Base-by-base conservation (phyloP, 1,139 yeast species). In the Yamadazyma sp. region DNA sequence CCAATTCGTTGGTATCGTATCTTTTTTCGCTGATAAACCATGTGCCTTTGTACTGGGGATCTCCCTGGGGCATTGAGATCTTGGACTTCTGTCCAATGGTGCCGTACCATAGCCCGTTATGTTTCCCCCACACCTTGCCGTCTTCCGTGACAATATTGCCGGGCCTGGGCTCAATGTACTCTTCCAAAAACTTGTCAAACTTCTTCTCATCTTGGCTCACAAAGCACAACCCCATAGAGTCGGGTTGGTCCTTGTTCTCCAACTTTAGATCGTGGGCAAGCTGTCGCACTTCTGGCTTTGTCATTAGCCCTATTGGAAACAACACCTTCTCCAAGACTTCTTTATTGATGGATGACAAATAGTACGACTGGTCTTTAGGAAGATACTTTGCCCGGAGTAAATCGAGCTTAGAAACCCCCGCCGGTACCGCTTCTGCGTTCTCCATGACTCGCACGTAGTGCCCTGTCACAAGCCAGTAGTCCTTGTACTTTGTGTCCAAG, bases 161-260 rank as follows among this genome's bases (percentile, higher is more conserved):
- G 1, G 89, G 88, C 4, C 70, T 70, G 2, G 85, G 82, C 14
- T 70, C 74, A 2, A 92, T 71, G 53, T 85, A 92, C 45, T 90
- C 94, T 42, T 74, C 68, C 28, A 92, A 62, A 51, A 92, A 94
- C 40, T 81, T 78, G 30, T 84, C 72, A 61, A 94, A 90, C 42
- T 82, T 76, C n/a, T 77, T 81, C 40, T 79, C 73, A 32, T 74
- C 73, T 51, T 86, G 86, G 39, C 83, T 79, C 7, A 92, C 97
- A 66, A 92, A 92, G 57, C 99, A 92, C 10, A 92, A 70, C 0
- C 99, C 99, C 56, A 88, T 96, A 0, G 97, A 88, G 56, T 92
- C 99, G 0, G 89, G 94, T 52, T 90, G 90, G 13, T 65, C 59
- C 1, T 92, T 88, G 1, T 86, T 82, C 1, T 80, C 78, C 12